Conservation (phyloP, 2,329 filamentous ascomycete genomes). For the Fusarium siculi region DNA sequence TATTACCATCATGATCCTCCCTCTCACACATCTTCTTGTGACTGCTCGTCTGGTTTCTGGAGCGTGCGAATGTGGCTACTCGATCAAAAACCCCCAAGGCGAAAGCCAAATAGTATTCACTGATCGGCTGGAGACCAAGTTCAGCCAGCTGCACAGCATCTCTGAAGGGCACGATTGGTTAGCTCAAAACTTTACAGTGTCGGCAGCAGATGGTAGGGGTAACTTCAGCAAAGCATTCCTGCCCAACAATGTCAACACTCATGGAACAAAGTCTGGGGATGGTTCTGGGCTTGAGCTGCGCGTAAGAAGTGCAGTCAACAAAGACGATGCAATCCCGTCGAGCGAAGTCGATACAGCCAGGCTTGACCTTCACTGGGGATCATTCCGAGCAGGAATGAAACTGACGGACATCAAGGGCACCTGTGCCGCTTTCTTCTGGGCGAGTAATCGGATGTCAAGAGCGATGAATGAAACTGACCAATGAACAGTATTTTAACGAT, state of each 20-base stretch:
- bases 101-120: conserved; percentile 67
- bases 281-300: conserved; percentile 65
- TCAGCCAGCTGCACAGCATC: conserved; percentile 65
- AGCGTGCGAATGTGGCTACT: conserved; percentile 79
- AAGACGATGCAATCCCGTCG: conserved; percentile 64
- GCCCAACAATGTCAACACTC: conserved; percentile 65
- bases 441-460: conserved; percentile 50
- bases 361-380: conserved; percentile 74
- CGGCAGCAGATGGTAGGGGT: conserved; percentile 66
- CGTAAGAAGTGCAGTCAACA: conserved; percentile 58
- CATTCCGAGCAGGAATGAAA: conserved; percentile 75
- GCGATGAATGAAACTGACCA: neutral
- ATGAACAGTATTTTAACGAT: conserved; percentile 76
- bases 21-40: conserved; percentile 10
- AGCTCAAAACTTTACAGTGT: conserved; percentile 74
- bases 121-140: conserved; percentile 77
- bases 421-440: conserved; percentile 84
- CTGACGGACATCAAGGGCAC: conserved; percentile 71
- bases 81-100: conserved; percentile 57
- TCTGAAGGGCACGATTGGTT: conserved; percentile 69
- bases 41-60: conserved; percentile 45
- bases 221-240: conserved; percentile 73
- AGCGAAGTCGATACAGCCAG: conserved; percentile 72
- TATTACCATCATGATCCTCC: conserved; percentile 13
- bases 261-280: conserved; percentile 3